These are phyloP conservation scores for Stephania cephalantha DNA, from an alignment of 164 flowering plant species.

Conservation along the genomic window DNA sequence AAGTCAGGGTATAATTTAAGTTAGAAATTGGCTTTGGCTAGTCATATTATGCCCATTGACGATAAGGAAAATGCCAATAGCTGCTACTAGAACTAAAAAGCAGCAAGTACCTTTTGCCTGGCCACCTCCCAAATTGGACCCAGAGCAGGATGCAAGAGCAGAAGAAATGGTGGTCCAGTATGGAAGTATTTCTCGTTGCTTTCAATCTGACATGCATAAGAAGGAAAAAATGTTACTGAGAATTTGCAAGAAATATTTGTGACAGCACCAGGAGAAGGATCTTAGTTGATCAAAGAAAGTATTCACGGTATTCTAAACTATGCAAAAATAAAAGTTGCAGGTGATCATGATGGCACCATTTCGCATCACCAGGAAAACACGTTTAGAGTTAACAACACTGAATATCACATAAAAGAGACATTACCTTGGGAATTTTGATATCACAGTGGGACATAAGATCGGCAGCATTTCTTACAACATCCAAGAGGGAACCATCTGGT, in stretches of 20 bases:
- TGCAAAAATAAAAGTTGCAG: background rate
- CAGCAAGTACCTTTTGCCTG: conserved; percentile 65
- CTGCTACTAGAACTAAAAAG: background rate
- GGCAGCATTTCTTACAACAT: conserved; percentile 82
- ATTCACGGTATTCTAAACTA: background rate
- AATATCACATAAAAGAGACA: background rate
- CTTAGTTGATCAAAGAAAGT: background rate
- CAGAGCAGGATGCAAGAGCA: conserved; percentile 90
- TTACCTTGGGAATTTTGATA: conserved; percentile 70
- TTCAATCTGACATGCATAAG: conserved; percentile 44
- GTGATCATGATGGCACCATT: background rate
- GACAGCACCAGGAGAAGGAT: background rate
- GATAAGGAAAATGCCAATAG: background rate
- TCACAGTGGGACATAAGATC: conserved; percentile 71
- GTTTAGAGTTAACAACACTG: background rate
- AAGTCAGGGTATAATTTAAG: background rate
- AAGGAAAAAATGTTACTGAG: background rate
- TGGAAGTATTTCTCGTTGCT: conserved; percentile 51
- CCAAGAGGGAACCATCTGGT: conserved; percentile 90
- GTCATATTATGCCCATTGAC: background rate
- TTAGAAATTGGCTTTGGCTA: background rate
- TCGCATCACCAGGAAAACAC: background rate
- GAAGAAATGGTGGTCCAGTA: conserved; percentile 81
- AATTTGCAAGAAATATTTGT: background rate
- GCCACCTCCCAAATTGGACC: conserved; percentile 96